A percentile compares a stretch with the other conserved stretches of the same genome.
phyloP scores from a whole-genome alignment of 176 grass and related monocot species.

The Triticum urartu region DNA sequence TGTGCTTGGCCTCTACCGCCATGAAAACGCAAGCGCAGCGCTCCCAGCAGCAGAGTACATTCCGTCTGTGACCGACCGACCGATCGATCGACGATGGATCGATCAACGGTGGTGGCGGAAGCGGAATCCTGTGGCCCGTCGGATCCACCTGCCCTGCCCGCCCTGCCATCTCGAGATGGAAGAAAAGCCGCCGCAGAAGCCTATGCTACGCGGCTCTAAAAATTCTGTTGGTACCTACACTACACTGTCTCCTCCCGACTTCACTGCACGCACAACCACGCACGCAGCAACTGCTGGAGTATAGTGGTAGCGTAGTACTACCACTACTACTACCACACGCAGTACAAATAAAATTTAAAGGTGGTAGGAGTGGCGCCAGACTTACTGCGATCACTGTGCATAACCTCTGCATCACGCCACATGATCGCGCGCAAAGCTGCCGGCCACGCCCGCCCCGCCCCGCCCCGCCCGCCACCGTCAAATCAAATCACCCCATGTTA shows the following conservation, averaged over 20 bases:
- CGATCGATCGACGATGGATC: no score
- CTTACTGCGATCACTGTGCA: neutral
- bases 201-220: slow-evolving; percentile 14
- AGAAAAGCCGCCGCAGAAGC: neutral
- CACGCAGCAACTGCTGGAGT: neutral
- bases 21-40: neutral
- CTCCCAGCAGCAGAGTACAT: no score
- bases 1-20: neutral
- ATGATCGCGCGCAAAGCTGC: neutral
- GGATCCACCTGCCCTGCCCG: neutral
- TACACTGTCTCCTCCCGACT: neutral
- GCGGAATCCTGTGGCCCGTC: neutral
- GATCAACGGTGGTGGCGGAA: neutral
- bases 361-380: no score
- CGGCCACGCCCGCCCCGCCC: neutral
- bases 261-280: neutral
- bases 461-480: neutral
- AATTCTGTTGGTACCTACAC: slow-evolving; percentile 26
- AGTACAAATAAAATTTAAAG: no score
- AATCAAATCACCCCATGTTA: neutral
- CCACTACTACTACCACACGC: no score
- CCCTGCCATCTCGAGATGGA: neutral
- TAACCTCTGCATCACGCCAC: neutral
- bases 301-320: no score
- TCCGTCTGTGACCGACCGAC: no score